Evolutionary conservation across 2,329 filamentous ascomycete species (phyloP).

Genomic region (Onygenales sp.): DNA sequence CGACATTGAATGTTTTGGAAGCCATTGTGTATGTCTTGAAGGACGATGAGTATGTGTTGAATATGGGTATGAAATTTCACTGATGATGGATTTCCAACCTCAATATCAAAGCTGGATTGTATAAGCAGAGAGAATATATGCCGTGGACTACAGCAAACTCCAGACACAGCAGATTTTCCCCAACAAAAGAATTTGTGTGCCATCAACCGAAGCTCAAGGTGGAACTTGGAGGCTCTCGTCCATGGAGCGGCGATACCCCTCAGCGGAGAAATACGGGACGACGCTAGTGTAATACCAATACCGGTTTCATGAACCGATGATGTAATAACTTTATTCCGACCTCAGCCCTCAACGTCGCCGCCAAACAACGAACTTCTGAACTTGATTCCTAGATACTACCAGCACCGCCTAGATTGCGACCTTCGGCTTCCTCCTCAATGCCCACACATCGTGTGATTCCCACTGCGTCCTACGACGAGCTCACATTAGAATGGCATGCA

Average conservation of each 20-base stretch:
- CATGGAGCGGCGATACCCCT: neutral
- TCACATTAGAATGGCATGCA: conserved; percentile 13
- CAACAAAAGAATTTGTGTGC: too few species aligned
- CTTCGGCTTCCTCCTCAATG: conserved; percentile 15
- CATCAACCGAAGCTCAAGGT: too few species aligned
- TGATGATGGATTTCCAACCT: neutral
- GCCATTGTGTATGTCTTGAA: conserved; percentile 21
- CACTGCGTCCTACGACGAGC: conserved; percentile 47
- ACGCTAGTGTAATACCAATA: too few species aligned
- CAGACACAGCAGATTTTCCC: too few species aligned
- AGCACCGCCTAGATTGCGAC: too few species aligned
- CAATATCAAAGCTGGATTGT: too few species aligned
- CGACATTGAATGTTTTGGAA: conserved; percentile 44
- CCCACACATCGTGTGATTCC: conserved; percentile 55
- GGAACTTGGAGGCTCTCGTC: too few species aligned
- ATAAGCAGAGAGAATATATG: too few species aligned
- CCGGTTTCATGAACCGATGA: neutral
- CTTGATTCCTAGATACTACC: neutral
- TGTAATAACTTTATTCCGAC: neutral
- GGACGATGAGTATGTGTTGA: neutral
- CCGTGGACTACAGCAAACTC: too few species aligned
- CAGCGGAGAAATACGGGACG: too few species aligned
- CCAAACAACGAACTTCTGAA: neutral
- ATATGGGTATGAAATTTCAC: neutral
- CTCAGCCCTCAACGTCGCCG: neutral